phyloP scores from a whole-genome alignment of 1,284 basidiomycete species.

The Schizopora paradoxa region DNA sequence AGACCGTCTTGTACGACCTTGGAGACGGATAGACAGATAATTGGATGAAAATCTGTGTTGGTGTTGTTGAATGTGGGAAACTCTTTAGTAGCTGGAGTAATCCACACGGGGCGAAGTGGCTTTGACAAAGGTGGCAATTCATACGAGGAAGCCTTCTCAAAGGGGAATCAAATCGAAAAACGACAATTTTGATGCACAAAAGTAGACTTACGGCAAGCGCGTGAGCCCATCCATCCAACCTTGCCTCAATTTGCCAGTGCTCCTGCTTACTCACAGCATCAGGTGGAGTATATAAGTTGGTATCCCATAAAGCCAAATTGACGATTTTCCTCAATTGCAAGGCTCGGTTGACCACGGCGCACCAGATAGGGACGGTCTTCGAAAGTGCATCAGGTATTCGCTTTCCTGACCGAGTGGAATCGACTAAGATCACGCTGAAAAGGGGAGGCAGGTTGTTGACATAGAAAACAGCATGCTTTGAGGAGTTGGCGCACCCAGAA shows the following conservation, averaged over 20 bases:
- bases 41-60: constrained; percentile 43
- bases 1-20: constrained; percentile 52
- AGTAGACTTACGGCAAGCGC: constrained; percentile 46
- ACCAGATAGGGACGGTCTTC: constrained; percentile 97
- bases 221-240: constrained; percentile 61
- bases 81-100: constrained; percentile 48
- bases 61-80: constrained; percentile 32
- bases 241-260: constrained; percentile 62
- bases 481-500: constrained; percentile 50
- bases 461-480: background rate
- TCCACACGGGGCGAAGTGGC: constrained; percentile 65
- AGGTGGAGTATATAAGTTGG: constrained; percentile 59
- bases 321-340: constrained; percentile 32
- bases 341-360: constrained; percentile 84
- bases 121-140: constrained; percentile 38
- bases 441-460: background rate
- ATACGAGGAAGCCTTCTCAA: constrained; percentile 46
- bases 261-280: constrained; percentile 64
- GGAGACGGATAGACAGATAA: constrained; percentile 79
- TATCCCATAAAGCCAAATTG: constrained; percentile 40
- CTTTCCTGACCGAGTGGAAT: constrained; percentile 92
- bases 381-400: constrained; percentile 91
- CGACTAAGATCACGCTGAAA: constrained; percentile 76
- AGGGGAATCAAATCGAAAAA: background rate
- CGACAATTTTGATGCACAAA: background rate